phyloP scores from a whole-genome alignment of 2,329 filamentous ascomycete genomes.

The Aulographum hederae region DNA sequence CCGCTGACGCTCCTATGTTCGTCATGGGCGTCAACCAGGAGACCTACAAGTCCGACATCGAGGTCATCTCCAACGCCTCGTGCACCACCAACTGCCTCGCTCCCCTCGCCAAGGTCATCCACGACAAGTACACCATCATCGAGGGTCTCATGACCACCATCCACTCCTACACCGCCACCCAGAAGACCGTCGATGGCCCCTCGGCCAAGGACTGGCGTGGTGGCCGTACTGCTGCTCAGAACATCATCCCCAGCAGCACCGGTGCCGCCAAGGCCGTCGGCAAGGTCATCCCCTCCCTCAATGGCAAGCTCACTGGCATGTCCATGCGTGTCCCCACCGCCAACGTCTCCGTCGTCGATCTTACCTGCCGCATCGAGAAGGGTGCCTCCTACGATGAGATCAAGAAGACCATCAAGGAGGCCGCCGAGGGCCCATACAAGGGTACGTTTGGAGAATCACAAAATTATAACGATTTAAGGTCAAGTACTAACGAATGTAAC shows the following conservation, averaged over 20 bases:
- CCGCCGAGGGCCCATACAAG: constrained; percentile 68
- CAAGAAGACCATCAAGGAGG: constrained; percentile 75
- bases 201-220: constrained; percentile 98
- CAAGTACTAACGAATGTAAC: constrained; percentile 10
- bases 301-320: constrained; percentile 99
- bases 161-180: constrained; percentile 99
- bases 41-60: constrained; percentile 73
- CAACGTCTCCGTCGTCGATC: constrained; percentile 98
- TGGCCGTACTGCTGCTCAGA: constrained; percentile 95
- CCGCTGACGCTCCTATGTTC: constrained; percentile 97
- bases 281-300: constrained; percentile 95
- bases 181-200: constrained; percentile 98
- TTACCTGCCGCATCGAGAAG: constrained; percentile 92
- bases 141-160: constrained; percentile 99
- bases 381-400: constrained; percentile 73
- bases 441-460: no score
- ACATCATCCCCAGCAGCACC: constrained; percentile 98
- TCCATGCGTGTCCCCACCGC: constrained; percentile 95
- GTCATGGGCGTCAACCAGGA: constrained; percentile 99
- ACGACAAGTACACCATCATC: constrained; percentile 95
- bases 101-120: constrained; percentile 95
- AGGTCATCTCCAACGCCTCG: constrained; percentile 97
- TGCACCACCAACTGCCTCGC: constrained; percentile 99
- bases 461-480: background rate
- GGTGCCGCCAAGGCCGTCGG: constrained; percentile 99